Conservation (phyloP, 2,329 filamentous ascomycete species). For the Zasmidium citrigriseum region DNA sequence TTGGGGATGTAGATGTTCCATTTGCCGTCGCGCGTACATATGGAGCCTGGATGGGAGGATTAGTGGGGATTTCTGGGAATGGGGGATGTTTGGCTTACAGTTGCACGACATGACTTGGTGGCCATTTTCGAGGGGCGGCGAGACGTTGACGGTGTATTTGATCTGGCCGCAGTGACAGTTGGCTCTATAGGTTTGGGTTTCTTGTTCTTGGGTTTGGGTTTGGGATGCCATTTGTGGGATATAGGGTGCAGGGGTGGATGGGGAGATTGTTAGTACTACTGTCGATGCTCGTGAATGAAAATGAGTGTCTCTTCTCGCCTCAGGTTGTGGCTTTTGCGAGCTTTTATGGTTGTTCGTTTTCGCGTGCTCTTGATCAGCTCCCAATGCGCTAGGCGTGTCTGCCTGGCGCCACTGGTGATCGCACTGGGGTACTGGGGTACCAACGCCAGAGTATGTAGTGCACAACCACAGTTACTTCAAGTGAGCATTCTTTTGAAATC, state of each 20-base stretch:
- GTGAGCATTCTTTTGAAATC: too few relatives aligned
- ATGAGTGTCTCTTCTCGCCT: background rate
- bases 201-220: background rate
- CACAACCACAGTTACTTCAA: too few relatives aligned
- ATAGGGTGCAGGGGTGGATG: background rate
- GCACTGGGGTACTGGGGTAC: too few relatives aligned
- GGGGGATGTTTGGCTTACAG: background rate
- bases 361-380: background rate
- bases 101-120: background rate
- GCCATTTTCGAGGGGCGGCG: background rate
- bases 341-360: background rate
- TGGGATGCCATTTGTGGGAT: background rate
- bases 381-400: background rate
- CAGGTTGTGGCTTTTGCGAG: too few relatives aligned
- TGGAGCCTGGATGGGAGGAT: background rate
- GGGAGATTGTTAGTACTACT: background rate
- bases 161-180: background rate
- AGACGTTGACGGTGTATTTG: background rate
- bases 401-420: background rate
- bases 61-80: background rate
- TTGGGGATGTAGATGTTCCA: conserved; percentile 1
- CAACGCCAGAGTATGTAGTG: too few relatives aligned
- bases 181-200: background rate
- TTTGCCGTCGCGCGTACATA: conserved; percentile 1
- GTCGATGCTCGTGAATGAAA: background rate